Percentiles rank a stretch among this genome's conserved stretches.
Conservation (phyloP, 805 yeast species). For the Hanseniaspora clermontiae region DNA sequence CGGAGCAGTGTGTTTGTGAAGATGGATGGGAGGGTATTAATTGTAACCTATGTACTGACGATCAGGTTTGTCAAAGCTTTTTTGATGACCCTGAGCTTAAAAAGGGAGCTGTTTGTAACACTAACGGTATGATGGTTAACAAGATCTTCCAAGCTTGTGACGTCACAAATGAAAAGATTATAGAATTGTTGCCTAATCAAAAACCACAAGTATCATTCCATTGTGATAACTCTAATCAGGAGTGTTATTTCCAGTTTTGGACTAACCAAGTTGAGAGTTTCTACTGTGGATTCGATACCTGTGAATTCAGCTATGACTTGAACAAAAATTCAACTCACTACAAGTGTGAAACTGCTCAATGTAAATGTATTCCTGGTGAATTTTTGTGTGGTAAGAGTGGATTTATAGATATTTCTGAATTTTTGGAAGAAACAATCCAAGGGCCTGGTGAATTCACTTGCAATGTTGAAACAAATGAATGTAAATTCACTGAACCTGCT, state of each 20-base stretch:
- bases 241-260: slow-evolving; percentile 93
- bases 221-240: slow-evolving; percentile 53
- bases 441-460: slow-evolving; percentile 94
- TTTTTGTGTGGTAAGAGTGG: slow-evolving; percentile 92
- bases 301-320: slow-evolving; percentile 57
- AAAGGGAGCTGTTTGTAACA: slow-evolving; percentile 66
- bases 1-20: slow-evolving; percentile 50
- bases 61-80: slow-evolving; percentile 68
- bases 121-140: slow-evolving; percentile 70
- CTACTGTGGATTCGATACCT: slow-evolving; percentile 68
- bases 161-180: slow-evolving; percentile 79
- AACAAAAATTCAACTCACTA: slow-evolving; percentile 57
- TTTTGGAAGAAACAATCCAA: slow-evolving; percentile 70
- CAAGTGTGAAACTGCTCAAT: slow-evolving; percentile 62
- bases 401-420: slow-evolving; percentile 87
- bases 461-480: slow-evolving; percentile 45
- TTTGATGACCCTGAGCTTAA: slow-evolving; percentile 66
- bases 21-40: slow-evolving; percentile 91
- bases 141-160: slow-evolving; percentile 83
- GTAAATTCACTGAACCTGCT: slow-evolving; percentile 84
- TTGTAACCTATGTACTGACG: slow-evolving; percentile 71
- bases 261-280: slow-evolving; percentile 81
- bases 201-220: slow-evolving; percentile 86
- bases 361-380: slow-evolving; percentile 82
- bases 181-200: slow-evolving; percentile 64